Conservation (phyloP, 345 rosid genomes). For the Salix koriyanagi region DNA sequence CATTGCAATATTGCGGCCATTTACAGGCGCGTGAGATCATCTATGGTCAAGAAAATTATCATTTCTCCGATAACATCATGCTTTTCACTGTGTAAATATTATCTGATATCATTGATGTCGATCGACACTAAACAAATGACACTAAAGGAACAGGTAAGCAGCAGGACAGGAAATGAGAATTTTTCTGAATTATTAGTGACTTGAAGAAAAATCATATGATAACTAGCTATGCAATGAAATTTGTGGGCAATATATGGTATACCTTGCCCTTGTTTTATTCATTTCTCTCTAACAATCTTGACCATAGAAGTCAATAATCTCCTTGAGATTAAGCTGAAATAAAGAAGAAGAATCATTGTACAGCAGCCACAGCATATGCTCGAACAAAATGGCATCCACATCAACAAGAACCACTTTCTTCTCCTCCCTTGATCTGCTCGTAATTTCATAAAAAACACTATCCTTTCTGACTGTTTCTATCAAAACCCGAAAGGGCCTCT, state of each 20-base stretch:
- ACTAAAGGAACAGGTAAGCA: not conserved
- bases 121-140: not conserved
- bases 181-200: not conserved
- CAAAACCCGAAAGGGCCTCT: slow-evolving; percentile 59
- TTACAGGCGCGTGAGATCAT: not conserved
- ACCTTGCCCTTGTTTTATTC: not conserved
- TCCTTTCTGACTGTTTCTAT: slow-evolving; percentile 33
- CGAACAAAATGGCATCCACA: slow-evolving; percentile 78
- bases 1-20: not conserved
- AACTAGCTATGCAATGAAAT: not conserved
- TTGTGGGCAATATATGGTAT: not conserved
- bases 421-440: slow-evolving; percentile 7
- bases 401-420: slow-evolving; percentile 48
- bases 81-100: not conserved
- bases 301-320: slow-evolving; percentile 75
- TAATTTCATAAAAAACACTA: not conserved
- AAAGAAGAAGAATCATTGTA: slow-evolving; percentile 62
- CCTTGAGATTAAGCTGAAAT: slow-evolving; percentile 62
- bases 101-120: not conserved
- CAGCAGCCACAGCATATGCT: slow-evolving; percentile 88
- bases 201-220: not conserved
- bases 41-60: not conserved
- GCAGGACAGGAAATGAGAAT: not conserved
- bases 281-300: slow-evolving; percentile 38
- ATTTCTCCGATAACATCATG: not conserved